These are phyloP conservation scores for Ophiostoma perfectum DNA, from an alignment of 2,329 filamentous ascomycete genomes.

Conservation along the genomic window DNA sequence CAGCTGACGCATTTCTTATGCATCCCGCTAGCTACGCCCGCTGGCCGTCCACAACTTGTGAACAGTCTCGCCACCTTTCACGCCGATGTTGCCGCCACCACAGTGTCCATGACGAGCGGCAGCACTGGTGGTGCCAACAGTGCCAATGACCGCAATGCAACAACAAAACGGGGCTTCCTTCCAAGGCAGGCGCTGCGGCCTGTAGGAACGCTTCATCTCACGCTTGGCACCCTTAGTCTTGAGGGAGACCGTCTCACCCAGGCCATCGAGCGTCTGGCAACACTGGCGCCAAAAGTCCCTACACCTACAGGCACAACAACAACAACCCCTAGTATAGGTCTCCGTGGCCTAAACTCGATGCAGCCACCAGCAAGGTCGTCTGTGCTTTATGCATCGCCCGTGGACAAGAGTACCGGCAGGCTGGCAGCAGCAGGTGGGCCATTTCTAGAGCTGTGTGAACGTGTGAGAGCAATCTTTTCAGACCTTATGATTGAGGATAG, in stretches of 20 bases:
- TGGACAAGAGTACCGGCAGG: slow-evolving; percentile 46
- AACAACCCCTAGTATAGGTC: slow-evolving; percentile 38
- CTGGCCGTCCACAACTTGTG: slow-evolving; percentile 61
- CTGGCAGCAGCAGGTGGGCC: slow-evolving; percentile 41
- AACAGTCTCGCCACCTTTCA: slow-evolving; percentile 56
- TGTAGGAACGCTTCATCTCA: slow-evolving; percentile 75
- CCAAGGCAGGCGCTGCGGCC: slow-evolving; percentile 67
- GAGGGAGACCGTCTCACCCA: slow-evolving; percentile 39
- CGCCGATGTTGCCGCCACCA: slow-evolving; percentile 47
- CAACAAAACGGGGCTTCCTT: slow-evolving; percentile 35
- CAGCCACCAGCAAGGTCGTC: slow-evolving; percentile 48
- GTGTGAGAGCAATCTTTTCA: slow-evolving; percentile 50
- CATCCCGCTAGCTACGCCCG: slow-evolving; percentile 60
- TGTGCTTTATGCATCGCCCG: slow-evolving; percentile 60
- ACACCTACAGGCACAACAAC: no score
- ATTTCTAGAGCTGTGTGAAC: slow-evolving; percentile 53
- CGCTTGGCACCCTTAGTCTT: slow-evolving; percentile 79
- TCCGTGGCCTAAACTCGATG: slow-evolving; percentile 58
- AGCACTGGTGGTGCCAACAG: slow-evolving; percentile 31
- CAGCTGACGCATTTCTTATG: slow-evolving; percentile 66
- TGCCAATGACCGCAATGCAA: slow-evolving; percentile 28
- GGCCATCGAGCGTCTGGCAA: slow-evolving; percentile 40
- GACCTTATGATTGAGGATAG: slow-evolving; percentile 53
- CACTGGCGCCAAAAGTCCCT: slow-evolving; percentile 30
- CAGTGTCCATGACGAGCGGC: slow-evolving; percentile 25